Conservation (phyloP, 495 filamentous ascomycete genomes). For the Penicillium manginii region DNA sequence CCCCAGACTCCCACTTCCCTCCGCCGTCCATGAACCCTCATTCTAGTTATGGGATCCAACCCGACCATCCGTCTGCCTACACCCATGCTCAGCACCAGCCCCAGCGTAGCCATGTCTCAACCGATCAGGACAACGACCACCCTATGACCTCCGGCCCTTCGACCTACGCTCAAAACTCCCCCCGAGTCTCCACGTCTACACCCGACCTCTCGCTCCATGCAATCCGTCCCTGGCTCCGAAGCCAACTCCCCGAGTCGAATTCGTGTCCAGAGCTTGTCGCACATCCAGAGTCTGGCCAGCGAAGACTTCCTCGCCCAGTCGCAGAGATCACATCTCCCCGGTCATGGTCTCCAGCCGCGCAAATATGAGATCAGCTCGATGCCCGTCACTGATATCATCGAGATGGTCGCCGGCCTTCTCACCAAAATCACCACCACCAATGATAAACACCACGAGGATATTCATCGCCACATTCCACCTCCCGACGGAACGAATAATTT, state of each 20-base stretch:
- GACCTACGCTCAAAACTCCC: slow-evolving; percentile 33
- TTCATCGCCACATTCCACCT: slow-evolving; percentile 71
- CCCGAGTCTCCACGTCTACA: slow-evolving; percentile 58
- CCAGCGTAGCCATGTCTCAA: slow-evolving; percentile 10
- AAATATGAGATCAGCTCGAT: slow-evolving; percentile 96
- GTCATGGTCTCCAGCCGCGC: slow-evolving; percentile 52
- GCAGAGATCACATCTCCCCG: slow-evolving; percentile 46
- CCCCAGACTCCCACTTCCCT: slow-evolving; percentile 32
- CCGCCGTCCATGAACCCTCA: slow-evolving; percentile 40
- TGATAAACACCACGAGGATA: slow-evolving; percentile 85
- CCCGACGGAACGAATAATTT: slow-evolving; percentile 66
- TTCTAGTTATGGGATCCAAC: slow-evolving; percentile 28
- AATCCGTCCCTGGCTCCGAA: slow-evolving; percentile 55
- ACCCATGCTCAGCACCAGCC: not conserved
- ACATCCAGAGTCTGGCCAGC: slow-evolving; percentile 86
- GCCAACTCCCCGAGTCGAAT: slow-evolving; percentile 74
- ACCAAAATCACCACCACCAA: slow-evolving; percentile 99
- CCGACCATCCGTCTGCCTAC: slow-evolving; percentile 24
- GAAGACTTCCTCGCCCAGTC: slow-evolving; percentile 66
- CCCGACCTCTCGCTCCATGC: slow-evolving; percentile 54
- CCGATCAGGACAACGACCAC: slow-evolving; percentile 4
- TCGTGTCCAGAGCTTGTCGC: slow-evolving; percentile 79
- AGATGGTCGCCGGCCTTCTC: slow-evolving; percentile 98
- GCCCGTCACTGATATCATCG: slow-evolving; percentile 97
- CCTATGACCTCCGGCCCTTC: slow-evolving; percentile 20